Evolutionary conservation across 306 rosid genomes (phyloP).

Genomic region (Begonia fuchsioides): DNA sequence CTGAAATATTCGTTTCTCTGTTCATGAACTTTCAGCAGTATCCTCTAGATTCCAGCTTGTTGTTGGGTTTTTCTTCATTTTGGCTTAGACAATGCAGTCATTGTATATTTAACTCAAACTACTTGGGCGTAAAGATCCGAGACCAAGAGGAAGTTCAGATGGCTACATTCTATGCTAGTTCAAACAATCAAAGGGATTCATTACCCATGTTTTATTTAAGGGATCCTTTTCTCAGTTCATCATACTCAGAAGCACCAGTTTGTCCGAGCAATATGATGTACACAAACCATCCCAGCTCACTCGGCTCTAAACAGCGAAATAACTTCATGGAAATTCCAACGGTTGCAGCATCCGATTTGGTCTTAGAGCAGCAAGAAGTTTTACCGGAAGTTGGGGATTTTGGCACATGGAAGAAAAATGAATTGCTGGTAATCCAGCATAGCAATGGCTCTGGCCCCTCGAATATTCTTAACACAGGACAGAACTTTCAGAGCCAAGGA

Average conservation of each 20-base stretch:
- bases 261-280: slow-evolving; percentile 40
- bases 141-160: slow-evolving; percentile 20
- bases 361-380: slow-evolving; percentile 38
- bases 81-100: neutral
- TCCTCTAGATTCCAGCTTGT: neutral
- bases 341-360: slow-evolving; percentile 26
- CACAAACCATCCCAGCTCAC: slow-evolving; percentile 31
- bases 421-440: slow-evolving; percentile 29
- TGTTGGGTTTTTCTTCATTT: neutral
- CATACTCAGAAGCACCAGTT: slow-evolving; percentile 38
- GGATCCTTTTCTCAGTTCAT: slow-evolving; percentile 36
- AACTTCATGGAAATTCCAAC: slow-evolving; percentile 32
- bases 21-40: neutral
- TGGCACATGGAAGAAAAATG: slow-evolving; percentile 52
- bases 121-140: slow-evolving; percentile 13
- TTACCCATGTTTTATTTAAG: slow-evolving; percentile 36
- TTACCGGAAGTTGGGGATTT: slow-evolving; percentile 29
- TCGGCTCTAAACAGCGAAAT: slow-evolving; percentile 40
- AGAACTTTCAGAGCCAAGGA: slow-evolving; percentile 53
- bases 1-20: neutral
- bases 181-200: slow-evolving; percentile 33
- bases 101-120: slow-evolving; percentile 4
- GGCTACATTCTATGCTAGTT: slow-evolving; percentile 41
- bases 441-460: slow-evolving; percentile 16
- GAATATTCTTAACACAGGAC: slow-evolving; percentile 32